phyloP scores from a whole-genome alignment of 768 basidiomycete species.

The Suillus cothurnatus region DNA sequence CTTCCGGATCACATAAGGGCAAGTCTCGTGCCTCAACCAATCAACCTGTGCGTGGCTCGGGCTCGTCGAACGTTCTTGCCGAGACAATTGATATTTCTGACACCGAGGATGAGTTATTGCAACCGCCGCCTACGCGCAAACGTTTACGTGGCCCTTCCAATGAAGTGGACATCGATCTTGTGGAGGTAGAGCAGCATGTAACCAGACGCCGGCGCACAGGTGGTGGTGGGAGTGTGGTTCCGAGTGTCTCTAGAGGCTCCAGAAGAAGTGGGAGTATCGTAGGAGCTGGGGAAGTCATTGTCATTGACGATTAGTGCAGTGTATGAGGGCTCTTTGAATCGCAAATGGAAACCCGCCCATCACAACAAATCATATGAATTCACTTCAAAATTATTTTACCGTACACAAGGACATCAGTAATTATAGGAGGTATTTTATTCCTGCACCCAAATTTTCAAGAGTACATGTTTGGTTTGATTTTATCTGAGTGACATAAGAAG shows the following conservation, averaged over 20 bases:
- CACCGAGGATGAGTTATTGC: conserved; percentile 30
- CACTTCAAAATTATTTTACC: too few species aligned
- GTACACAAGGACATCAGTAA: too few species aligned
- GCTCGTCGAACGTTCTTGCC: conserved; percentile 11
- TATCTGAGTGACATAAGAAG: too few species aligned
- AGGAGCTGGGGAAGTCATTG: conserved; percentile 42
- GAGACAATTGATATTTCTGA: conserved; percentile 34
- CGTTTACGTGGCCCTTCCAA: conserved; percentile 33
- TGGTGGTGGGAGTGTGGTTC: conserved; percentile 16
- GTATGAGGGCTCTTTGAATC: background rate
- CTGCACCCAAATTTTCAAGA: too few species aligned
- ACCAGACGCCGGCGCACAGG: conserved; percentile 25
- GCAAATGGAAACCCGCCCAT: too few species aligned
- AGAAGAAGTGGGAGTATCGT: conserved; percentile 16
- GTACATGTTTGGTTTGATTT: too few species aligned
- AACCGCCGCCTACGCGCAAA: conserved; percentile 22
- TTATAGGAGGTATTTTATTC: too few species aligned
- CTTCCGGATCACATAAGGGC: conserved; percentile 30
- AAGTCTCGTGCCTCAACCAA: conserved; percentile 33
- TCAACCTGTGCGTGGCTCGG: conserved; percentile 15
- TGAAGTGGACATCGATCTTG: conserved; percentile 32
- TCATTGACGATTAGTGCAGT: conserved; percentile 41
- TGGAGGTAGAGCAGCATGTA: conserved; percentile 30
- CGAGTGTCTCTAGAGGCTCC: background rate
- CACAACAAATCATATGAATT: too few species aligned